Conservation (phyloP, 2,329 filamentous ascomycete species). For the Fusarium humuli region DNA sequence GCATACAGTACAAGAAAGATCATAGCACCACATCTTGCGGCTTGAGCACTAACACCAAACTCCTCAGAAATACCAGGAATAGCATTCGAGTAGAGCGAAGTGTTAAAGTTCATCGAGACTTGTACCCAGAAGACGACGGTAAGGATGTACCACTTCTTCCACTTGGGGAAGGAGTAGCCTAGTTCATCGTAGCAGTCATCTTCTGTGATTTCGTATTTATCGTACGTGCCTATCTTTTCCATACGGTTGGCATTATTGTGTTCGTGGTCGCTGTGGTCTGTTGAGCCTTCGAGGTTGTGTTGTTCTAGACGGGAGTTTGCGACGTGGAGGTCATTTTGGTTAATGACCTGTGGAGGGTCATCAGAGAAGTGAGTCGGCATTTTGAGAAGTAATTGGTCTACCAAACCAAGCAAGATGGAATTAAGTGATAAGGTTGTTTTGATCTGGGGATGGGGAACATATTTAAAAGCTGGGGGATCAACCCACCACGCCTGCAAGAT, state of each 20-base stretch:
- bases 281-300: slow-evolving; percentile 45
- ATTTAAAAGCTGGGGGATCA: slow-evolving; percentile 25
- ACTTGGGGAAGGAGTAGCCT: slow-evolving; percentile 68
- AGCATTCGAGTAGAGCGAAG: slow-evolving; percentile 78
- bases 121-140: slow-evolving; percentile 80
- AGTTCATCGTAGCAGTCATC: slow-evolving; percentile 74
- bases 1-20: slow-evolving; percentile 84
- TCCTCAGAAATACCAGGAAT: slow-evolving; percentile 73
- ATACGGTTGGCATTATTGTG: slow-evolving; percentile 57
- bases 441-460: slow-evolving; percentile 4
- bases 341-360: slow-evolving; percentile 54
- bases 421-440: not conserved
- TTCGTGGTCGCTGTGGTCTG: slow-evolving; percentile 29
- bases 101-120: slow-evolving; percentile 84
- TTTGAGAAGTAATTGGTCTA: too few species aligned
- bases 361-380: slow-evolving; percentile 53
- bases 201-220: slow-evolving; percentile 61
- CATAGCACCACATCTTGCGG: slow-evolving; percentile 78
- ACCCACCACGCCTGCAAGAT: not conserved
- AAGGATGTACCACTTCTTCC: slow-evolving; percentile 79
- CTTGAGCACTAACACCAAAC: slow-evolving; percentile 75
- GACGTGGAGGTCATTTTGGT: slow-evolving; percentile 50
- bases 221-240: slow-evolving; percentile 54
- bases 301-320: slow-evolving; percentile 52
- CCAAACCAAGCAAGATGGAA: too few species aligned